A percentile compares a stretch with the other conserved stretches of the same genome.
Conservation (phyloP, 1,284 basidiomycete genomes). For the Polyporus tsugae region DNA sequence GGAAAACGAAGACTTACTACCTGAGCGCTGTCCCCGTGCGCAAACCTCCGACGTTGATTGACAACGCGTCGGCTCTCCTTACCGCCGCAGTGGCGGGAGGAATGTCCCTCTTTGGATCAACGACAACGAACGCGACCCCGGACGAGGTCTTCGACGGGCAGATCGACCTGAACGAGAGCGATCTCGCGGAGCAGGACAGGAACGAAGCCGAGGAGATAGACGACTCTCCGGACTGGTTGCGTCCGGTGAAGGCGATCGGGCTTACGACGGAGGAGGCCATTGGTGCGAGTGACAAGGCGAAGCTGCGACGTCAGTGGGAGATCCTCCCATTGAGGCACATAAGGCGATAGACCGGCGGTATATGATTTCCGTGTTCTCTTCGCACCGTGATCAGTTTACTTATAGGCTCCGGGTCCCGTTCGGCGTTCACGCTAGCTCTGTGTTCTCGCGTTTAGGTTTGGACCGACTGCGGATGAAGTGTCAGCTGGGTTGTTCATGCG, state of each 20-base stretch:
- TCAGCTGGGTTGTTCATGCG: not conserved
- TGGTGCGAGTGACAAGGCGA: constrained; percentile 41
- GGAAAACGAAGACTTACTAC: constrained; percentile 68
- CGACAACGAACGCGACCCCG: constrained; percentile 54
- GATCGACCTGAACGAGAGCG: constrained; percentile 78
- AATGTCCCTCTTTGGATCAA: constrained; percentile 56
- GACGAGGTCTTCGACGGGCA: constrained; percentile 70
- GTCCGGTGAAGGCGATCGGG: constrained; percentile 53
- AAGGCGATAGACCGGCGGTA: constrained; percentile 35
- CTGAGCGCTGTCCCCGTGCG: constrained; percentile 70
- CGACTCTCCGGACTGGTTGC: constrained; percentile 63
- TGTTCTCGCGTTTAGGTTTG: not conserved
- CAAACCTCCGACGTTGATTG: constrained; percentile 70
- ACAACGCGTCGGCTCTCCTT: constrained; percentile 72
- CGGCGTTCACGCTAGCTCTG: not conserved
- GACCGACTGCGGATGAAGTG: not conserved
- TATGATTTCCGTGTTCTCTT: constrained; percentile 1
- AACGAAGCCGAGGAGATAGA: constrained; percentile 80
- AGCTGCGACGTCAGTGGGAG: constrained; percentile 49
- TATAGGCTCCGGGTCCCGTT: not conserved
- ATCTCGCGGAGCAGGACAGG: constrained; percentile 78
- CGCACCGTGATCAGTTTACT: not conserved
- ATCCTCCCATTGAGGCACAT: constrained; percentile 46
- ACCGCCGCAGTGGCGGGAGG: constrained; percentile 60
- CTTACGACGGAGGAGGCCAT: constrained; percentile 42